Base-by-base conservation (phyloP, 305 asterid species). In the Andrographis paniculata region DNA sequence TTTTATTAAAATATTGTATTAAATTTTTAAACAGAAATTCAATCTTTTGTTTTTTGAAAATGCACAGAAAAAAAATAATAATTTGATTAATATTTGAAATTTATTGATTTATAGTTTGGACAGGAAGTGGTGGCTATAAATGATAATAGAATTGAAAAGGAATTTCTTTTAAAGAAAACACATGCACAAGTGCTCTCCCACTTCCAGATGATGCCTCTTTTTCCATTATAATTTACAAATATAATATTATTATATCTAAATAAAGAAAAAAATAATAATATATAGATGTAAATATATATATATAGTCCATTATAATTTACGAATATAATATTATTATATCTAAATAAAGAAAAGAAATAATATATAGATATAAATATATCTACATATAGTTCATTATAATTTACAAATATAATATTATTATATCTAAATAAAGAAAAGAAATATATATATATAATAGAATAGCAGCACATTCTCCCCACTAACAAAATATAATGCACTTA, bases 391-490 rank as follows among this genome's bases (percentile, higher is more conserved):
- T 1, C 15, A 42, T 53, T 42, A 15, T 21, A 47, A n/a, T n/a
- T n/a, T n/a, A n/a, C 52, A 46, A 9, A 3, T 16, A 2, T 20
- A 0, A 6, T 5, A 10, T 24, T 24, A 24, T n/a, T 18, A 21
- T 15, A 20, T 53, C 6, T 24, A 8, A 3, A 8, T 24, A 24
- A 24, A 8, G 8, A 24, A 24, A 24, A n/a, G 54, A 56, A 56
- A 68, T 52, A 64, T 66, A 67, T 71, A 45, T 33, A n/a, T 11
- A 15, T 39, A 41, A 40, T 56, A 53, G 42, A n/a, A n/a, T 21
- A 37, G 13, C 39, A 33, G n/a, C 69, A 71, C 74, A 71, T 73
- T 66, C 79, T 61, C 73, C 74, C 73, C 76, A 66, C 81, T 66
- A 24, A 48, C 74, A 42, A 17, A 55, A 45, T 43, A 42, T n/a